Percentiles rank a stretch among this genome's conserved stretches.
Evolutionary conservation across 306 rosid species (phyloP).

Genomic region (Alnus rubra): DNA sequence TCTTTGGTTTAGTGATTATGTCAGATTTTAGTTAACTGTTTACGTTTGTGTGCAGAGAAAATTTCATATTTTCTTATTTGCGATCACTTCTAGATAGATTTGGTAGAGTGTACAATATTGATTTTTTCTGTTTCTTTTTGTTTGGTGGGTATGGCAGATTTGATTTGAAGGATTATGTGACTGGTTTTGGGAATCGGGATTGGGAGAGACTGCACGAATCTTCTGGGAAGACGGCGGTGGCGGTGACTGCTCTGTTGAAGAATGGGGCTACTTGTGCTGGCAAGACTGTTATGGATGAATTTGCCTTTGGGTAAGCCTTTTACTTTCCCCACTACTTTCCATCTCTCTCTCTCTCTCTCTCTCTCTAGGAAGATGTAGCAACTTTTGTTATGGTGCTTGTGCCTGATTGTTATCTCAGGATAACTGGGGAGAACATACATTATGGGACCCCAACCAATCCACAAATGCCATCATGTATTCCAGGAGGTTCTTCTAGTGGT

Average conservation of each 20-base stretch:
- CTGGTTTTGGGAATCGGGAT: constrained; percentile 76
- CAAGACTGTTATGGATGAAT: constrained; percentile 72
- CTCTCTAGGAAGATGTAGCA: neutral
- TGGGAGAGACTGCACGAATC: constrained; percentile 65
- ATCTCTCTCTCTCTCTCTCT: neutral
- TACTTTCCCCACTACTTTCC: neutral
- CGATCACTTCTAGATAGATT: no score
- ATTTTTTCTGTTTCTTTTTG: neutral
- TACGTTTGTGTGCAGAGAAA: neutral
- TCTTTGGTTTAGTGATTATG: no score
- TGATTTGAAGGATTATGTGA: constrained; percentile 64
- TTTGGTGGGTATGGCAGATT: constrained; percentile 41
- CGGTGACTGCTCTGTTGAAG: constrained; percentile 52
- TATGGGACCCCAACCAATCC: constrained; percentile 78
- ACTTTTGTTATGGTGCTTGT: constrained; percentile 5
- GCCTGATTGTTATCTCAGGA: constrained; percentile 34
- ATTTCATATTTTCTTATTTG: no score
- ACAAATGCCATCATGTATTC: constrained; percentile 43
- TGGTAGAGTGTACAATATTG: no score
- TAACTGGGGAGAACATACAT: constrained; percentile 66
- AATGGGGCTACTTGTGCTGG: constrained; percentile 71
- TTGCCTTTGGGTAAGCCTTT: constrained; percentile 57
- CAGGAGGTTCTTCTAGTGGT: constrained; percentile 78
- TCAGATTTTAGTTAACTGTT: neutral
- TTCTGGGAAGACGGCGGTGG: constrained; percentile 56